Evolutionary conservation across 768 basidiomycete species (phyloP), one percentile per base, ranked within the genome.

Genomic region (Mycena belliarum): DNA sequence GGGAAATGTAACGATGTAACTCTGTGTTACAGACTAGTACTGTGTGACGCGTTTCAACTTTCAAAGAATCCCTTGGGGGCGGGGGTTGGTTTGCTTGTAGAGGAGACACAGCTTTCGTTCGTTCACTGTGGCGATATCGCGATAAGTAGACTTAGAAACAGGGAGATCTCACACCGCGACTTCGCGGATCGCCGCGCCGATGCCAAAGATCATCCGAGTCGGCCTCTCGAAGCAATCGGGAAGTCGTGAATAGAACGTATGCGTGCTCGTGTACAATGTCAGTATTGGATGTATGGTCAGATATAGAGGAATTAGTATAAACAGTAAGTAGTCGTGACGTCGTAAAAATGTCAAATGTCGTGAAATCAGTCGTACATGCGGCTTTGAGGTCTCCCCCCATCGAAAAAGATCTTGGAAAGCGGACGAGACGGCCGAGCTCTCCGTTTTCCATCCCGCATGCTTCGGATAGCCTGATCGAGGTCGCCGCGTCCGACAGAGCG

Each of bases 401-500:
- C 91, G 49, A 89, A 65, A 66, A 93, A 91, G 26, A 94, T 91
- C 79, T 88, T 90, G 75, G 88, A 91, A 51, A 89, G 69, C 3
- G 85, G 87, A 45, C 86, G 75, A 9, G 68, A 65, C 20, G 76
- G 76, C 44, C 83, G 78, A 25, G 71, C 73, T 59, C 84, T 76
- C 44, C 82, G 76, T 68, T 79, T 83, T 33, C 86, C 93, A 46
- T 81, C 82, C 42, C 83, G 82, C 76, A 94, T 82, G 59, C 87
- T 93, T 18, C 89, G 85, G 38, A 98, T 88, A 2, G 89, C 90
- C 65, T 90, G 83, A 63, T 98, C 93, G 29, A 96, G 72, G 52
- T 89, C 88, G 11, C 94, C 94, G 35, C 87, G 82, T 8, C 87
- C 85, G 59, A 91, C 68, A 2, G 91, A 87, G 32, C 74, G 75